Evolutionary conservation across 2,329 filamentous ascomycete genomes (phyloP), one percentile per base, ranked within the genome.

Genomic region (Xylariaceae sp.): DNA sequence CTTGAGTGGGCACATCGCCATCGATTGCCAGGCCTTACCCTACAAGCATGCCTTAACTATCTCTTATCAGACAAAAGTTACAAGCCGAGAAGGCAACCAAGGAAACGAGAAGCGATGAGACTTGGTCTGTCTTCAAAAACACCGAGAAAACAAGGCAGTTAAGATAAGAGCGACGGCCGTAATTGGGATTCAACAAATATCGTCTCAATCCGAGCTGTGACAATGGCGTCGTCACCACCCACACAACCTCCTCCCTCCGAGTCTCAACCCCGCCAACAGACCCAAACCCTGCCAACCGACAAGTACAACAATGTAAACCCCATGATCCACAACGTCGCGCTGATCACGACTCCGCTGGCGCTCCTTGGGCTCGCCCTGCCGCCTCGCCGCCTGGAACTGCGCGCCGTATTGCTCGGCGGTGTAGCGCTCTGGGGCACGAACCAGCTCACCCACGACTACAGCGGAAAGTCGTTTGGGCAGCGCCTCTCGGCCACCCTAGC

Each of bases 391-490:
- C 65, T 79, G 47, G 77, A 80, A 66, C 54, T 79, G 47, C 79
- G 80, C 54, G 74, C 76, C 66, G 62, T 75, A 46, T 67, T 80
- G 49, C 77, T 84, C 47, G 72, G 72, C 53, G 72, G 72, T 54
- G 74, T 74, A 53, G 75, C 79, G 60, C 76, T 80, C 29, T 74
- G 79, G 60, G 76, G 76, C 52, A 76, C 78, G 53, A 80, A 80
- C 67, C 78, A 80, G 68, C 76, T 84, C 39, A 73, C 73, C 46
- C 74, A 77, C 68, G 79, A 81, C 68, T 83, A 78, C 69, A 82
- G 75, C 13, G 80, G 80, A 47, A 72, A 72, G 47, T 80, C 79
- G 26, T 74, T 83, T 55, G 70, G 74, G 62, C 63, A 70, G 58
- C 79, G 80, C 8, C 73, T 80, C 57, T 67, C 67, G 53, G 68